Evolutionary conservation across 2,329 filamentous ascomycete species (phyloP).

Genomic region (Penicillium rolfsii): DNA sequence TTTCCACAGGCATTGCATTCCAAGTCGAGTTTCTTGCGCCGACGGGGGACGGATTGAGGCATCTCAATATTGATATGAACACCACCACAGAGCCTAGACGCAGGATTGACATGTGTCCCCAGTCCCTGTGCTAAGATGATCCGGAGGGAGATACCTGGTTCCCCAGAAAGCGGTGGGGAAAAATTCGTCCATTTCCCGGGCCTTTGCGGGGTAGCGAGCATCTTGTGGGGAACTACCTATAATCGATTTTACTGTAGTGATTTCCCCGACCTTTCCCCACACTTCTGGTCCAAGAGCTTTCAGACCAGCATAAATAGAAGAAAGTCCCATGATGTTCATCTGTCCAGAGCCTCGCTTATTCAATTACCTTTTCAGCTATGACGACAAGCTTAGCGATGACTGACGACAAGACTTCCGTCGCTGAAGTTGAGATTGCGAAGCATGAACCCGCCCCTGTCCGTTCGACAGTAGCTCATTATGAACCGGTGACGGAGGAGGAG

Average conservation of each 20-base stretch:
- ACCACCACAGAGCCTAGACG: not conserved
- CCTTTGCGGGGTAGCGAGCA: not conserved
- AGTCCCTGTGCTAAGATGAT: not conserved
- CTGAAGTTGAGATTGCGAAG: not conserved
- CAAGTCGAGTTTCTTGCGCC: slow-evolving; percentile 2
- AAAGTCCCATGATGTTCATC: not conserved
- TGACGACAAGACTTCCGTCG: slow-evolving; percentile 3
- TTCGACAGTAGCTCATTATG: slow-evolving; percentile 1
- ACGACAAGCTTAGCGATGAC: not conserved
- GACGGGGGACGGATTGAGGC: not conserved
- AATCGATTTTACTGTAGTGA: not conserved
- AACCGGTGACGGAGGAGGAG: not conserved
- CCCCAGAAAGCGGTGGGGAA: slow-evolving; percentile 2
- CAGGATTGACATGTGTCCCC: not conserved
- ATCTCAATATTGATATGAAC: not conserved
- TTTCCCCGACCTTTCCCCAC: not conserved
- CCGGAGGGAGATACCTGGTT: not conserved
- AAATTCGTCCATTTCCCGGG: not conserved
- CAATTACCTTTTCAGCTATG: slow-evolving; percentile 1
- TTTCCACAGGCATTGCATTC: slow-evolving; percentile 5
- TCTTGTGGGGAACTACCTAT: not conserved
- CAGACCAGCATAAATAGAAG: slow-evolving; percentile 2
- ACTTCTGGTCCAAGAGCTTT: not conserved
- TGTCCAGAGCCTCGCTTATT: not conserved
- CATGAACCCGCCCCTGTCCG: not conserved